A percentile compares a stretch with the other conserved stretches of the same genome.
phyloP scores from a whole-genome alignment of 306 rosid genomes.

The Vicia villosa region DNA sequence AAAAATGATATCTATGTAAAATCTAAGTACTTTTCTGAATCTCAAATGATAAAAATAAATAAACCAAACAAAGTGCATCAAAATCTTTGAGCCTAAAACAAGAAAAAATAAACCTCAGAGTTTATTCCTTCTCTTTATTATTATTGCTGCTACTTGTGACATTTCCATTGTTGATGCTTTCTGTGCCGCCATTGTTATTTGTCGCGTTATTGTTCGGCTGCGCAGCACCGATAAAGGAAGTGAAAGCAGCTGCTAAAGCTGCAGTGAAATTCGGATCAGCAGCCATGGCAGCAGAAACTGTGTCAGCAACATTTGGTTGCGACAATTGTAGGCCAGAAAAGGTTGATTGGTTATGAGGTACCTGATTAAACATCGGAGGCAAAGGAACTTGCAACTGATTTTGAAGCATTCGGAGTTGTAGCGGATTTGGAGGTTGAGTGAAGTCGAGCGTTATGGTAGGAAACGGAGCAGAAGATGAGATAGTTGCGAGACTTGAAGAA shows the following conservation, averaged over 20 bases:
- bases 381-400: conserved; percentile 46
- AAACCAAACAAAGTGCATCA: not conserved
- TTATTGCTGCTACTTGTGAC: not conserved
- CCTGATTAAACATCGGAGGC: conserved; percentile 46
- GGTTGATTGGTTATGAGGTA: conserved; percentile 60
- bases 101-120: conserved; percentile 17
- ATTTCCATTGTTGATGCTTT: conserved; percentile 28
- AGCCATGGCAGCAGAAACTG: conserved; percentile 66
- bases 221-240: conserved; percentile 59
- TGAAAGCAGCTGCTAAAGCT: conserved; percentile 65
- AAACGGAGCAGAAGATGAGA: conserved; percentile 88
- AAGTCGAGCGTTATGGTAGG: conserved; percentile 88
- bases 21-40: conserved; percentile 20
- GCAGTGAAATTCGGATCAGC: conserved; percentile 74
- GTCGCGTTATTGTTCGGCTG: conserved; percentile 39
- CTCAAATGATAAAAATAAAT: conserved; percentile 5
- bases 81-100: conserved; percentile 25
- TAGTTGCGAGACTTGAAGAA: conserved; percentile 79
- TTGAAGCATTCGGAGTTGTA: conserved; percentile 47
- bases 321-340: conserved; percentile 75
- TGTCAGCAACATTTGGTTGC: conserved; percentile 41
- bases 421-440: conserved; percentile 64
- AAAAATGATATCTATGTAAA: conserved; percentile 16
- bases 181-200: not conserved
- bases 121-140: conserved; percentile 42